Conservation (phyloP, 352 stramenopile species). For the Phytophthora megakarya region DNA sequence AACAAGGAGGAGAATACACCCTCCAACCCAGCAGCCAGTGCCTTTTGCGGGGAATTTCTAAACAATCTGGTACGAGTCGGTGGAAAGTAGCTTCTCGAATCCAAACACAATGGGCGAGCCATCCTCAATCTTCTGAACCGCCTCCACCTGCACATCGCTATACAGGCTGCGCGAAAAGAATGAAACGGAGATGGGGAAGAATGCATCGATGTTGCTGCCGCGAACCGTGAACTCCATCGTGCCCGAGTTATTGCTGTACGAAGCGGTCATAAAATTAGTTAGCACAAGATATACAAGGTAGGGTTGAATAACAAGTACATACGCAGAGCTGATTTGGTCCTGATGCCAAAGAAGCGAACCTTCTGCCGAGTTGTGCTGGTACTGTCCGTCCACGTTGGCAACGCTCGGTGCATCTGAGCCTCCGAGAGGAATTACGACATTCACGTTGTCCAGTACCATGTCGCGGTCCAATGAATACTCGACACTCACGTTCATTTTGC, state of each 20-base stretch:
- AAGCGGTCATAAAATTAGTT: constrained; percentile 15
- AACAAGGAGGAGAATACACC: background rate
- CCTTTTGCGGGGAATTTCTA: constrained; percentile 49
- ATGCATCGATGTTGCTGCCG: constrained; percentile 79
- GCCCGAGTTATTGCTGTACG: constrained; percentile 74
- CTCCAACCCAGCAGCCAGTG: constrained; percentile 16
- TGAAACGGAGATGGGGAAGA: constrained; percentile 88
- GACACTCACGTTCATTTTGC: constrained; percentile 89
- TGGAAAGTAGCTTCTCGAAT: constrained; percentile 89
- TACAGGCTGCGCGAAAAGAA: constrained; percentile 91
- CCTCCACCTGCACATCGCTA: constrained; percentile 83
- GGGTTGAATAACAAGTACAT: constrained; percentile 34
- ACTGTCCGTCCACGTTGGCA: constrained; percentile 82
- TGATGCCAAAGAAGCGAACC: constrained; percentile 83
- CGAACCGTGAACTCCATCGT: constrained; percentile 85
- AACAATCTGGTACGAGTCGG: constrained; percentile 88
- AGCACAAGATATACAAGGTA: constrained; percentile 1
- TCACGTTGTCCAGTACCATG: constrained; percentile 90
- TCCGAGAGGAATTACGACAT: constrained; percentile 82
- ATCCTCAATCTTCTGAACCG: constrained; percentile 77
- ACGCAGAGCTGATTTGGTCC: constrained; percentile 76
- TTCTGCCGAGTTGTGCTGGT: constrained; percentile 83
- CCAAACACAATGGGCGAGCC: constrained; percentile 75
- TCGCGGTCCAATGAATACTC: constrained; percentile 89
- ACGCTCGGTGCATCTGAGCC: constrained; percentile 72